Conservation (phyloP, 352 stramenopile genomes). For the Pythium aphanidermatum region DNA sequence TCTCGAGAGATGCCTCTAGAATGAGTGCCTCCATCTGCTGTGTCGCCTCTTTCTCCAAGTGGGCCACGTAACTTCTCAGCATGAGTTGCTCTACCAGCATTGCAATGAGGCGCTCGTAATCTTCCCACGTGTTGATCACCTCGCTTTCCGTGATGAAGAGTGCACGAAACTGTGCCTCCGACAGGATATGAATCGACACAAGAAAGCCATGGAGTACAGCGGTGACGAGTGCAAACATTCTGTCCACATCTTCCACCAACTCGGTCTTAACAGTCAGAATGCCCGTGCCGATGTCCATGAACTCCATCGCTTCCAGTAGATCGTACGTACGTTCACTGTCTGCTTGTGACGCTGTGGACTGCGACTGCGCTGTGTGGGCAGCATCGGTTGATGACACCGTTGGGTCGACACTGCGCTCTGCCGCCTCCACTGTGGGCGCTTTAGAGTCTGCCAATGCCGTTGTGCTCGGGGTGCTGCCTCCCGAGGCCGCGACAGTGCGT, state of each 20-base stretch:
- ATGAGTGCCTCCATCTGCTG: constrained; percentile 75
- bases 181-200: constrained; percentile 53
- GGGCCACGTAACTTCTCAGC: constrained; percentile 58
- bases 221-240: constrained; percentile 59
- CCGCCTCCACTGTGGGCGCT: neutral
- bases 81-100: constrained; percentile 85
- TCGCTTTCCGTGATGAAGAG: constrained; percentile 78
- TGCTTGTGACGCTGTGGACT: constrained; percentile 6
- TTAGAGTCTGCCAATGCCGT: too few relatives aligned
- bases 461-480: too few relatives aligned
- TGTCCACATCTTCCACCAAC: constrained; percentile 55
- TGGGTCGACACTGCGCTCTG: neutral
- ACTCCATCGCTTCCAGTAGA: constrained; percentile 84
- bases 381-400: constrained; percentile 2
- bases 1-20: constrained; percentile 27
- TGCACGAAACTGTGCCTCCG: constrained; percentile 51
- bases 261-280: constrained; percentile 85
- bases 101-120: constrained; percentile 76
- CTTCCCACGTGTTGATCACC: constrained; percentile 72
- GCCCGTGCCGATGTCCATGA: constrained; percentile 82
- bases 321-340: constrained; percentile 66
- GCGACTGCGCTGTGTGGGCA: neutral
- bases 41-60: constrained; percentile 61
- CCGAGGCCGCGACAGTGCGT: neutral
- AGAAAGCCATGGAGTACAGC: constrained; percentile 64